A percentile compares a stretch with the other conserved stretches of the same genome.
phyloP scores from a whole-genome alignment of 257 asterid species.

The Forsythia suspensa region DNA sequence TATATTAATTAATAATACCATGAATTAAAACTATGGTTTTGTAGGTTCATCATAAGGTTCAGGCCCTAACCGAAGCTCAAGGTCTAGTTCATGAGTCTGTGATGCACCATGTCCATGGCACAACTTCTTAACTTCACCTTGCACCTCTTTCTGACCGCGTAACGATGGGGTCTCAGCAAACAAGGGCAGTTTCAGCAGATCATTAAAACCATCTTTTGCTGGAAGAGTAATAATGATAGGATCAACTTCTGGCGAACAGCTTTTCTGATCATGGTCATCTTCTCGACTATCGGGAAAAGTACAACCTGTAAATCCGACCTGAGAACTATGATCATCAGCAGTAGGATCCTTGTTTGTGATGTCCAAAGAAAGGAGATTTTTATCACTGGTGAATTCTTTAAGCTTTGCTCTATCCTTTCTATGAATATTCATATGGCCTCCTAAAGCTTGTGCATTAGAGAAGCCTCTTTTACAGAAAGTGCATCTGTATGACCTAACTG shows the following conservation, averaged over 20 bases:
- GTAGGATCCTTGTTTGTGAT: background rate
- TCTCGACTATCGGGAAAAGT: background rate
- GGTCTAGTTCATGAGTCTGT: background rate
- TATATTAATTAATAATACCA: background rate
- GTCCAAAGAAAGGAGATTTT: background rate
- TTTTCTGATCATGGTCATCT: background rate
- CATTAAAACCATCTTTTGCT: background rate
- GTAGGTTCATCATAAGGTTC: background rate
- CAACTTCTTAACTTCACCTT: background rate
- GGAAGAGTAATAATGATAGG: background rate
- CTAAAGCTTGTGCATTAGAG: conserved; percentile 9
- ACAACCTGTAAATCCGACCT: background rate
- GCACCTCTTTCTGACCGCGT: background rate
- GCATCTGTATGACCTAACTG: background rate
- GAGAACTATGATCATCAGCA: background rate
- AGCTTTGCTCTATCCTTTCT: conserved; percentile 13
- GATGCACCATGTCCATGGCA: background rate
- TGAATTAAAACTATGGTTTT: background rate
- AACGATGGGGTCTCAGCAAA: background rate
- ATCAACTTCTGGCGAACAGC: background rate
- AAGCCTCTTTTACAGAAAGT: conserved; percentile 12
- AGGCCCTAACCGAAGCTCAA: conserved; percentile 13
- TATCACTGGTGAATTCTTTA: conserved; percentile 4
- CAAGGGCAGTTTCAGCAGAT: conserved; percentile 6
- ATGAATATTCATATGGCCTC: conserved; percentile 13